Evolutionary conservation across 805 yeast genomes (phyloP).

Genomic region (Candida suzukii): DNA sequence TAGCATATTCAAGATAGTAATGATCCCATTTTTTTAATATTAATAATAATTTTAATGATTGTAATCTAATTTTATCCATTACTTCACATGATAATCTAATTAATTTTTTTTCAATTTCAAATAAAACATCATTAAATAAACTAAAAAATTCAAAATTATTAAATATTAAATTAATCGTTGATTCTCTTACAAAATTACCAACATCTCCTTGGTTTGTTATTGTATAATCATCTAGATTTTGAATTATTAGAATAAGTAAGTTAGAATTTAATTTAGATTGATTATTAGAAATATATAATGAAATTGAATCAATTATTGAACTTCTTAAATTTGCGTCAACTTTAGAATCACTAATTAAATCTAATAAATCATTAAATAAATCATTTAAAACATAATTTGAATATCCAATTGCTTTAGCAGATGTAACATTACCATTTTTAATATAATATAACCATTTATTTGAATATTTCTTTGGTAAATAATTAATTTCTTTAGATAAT

Average conservation of each 20-base stretch:
- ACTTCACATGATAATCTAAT: constrained; percentile 59
- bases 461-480: constrained; percentile 11
- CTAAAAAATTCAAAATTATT: constrained; percentile 16
- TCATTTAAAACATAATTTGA: constrained; percentile 7
- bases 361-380: constrained; percentile 17
- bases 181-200: constrained; percentile 65
- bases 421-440: constrained; percentile 28
- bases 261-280: constrained; percentile 7
- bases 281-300: constrained; percentile 16
- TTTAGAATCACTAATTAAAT: constrained; percentile 17
- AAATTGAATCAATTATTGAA: constrained; percentile 17
- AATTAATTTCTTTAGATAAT: constrained; percentile 11
- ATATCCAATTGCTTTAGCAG: constrained; percentile 31
- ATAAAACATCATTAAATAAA: constrained; percentile 3
- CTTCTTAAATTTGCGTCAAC: constrained; percentile 24
- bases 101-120: constrained; percentile 27
- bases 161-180: constrained; percentile 36
- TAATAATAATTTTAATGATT: constrained; percentile 33
- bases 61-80: constrained; percentile 44
- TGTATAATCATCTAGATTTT: constrained; percentile 67
- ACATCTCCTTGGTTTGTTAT: constrained; percentile 82
- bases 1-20: constrained; percentile 3
- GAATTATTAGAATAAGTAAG: constrained; percentile 14
- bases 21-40: constrained; percentile 15
- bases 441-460: constrained; percentile 31